Evolutionary conservation across 2,329 filamentous ascomycete genomes (phyloP).

Genomic region (Stachybotrys echinatus): DNA sequence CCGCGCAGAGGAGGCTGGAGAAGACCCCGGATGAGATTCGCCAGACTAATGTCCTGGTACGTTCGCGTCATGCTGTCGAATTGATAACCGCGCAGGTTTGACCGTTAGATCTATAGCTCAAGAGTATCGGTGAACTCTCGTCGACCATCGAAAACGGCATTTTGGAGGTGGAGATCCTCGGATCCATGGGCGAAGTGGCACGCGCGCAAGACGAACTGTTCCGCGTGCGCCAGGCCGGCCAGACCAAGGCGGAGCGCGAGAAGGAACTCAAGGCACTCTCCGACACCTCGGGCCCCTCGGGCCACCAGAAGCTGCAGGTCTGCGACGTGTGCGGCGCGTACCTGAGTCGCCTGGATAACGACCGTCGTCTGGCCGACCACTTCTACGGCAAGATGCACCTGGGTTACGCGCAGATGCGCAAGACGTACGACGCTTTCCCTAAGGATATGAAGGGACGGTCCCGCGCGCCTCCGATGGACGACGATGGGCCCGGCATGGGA

Average conservation of each 20-base stretch:
- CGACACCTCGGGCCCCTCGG: constrained; percentile 87
- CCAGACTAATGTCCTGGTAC: constrained; percentile 80
- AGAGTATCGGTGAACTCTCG: constrained; percentile 76
- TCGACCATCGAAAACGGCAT: constrained; percentile 76
- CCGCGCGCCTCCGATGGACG: constrained; percentile 49
- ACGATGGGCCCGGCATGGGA: constrained; percentile 39
- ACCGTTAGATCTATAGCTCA: constrained; percentile 42
- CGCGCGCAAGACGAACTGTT: constrained; percentile 84
- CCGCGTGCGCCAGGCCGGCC: constrained; percentile 73
- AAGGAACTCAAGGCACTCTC: constrained; percentile 84
- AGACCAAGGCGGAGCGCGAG: constrained; percentile 78
- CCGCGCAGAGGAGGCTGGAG: constrained; percentile 82
- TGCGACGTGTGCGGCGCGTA: constrained; percentile 98
- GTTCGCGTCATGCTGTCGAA: not conserved
- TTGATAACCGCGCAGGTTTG: constrained; percentile 42
- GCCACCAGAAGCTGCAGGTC: constrained; percentile 96
- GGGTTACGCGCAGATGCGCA: constrained; percentile 96
- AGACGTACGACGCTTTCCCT: constrained; percentile 80
- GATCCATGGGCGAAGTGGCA: constrained; percentile 74
- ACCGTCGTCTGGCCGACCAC: constrained; percentile 87
- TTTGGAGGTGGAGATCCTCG: constrained; percentile 79
- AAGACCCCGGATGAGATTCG: constrained; percentile 97
- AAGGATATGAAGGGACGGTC: constrained; percentile 76
- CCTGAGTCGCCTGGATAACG: constrained; percentile 86
- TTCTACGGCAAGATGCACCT: constrained; percentile 99